Conservation (phyloP, 139 green algal species). For the Chlorella sp. region DNA sequence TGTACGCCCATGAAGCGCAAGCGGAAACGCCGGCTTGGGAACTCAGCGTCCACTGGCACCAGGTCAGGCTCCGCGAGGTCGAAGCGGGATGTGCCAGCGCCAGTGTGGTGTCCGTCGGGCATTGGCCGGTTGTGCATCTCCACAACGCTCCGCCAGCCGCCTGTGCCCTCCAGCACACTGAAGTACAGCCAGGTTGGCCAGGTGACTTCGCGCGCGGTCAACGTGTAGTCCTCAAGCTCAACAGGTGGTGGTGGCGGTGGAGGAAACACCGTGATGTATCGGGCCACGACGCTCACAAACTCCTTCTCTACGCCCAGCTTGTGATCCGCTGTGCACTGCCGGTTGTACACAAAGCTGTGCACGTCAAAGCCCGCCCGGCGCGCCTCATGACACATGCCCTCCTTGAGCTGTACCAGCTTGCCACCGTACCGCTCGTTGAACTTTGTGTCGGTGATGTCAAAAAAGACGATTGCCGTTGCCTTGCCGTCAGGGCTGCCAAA, state of each 20-base stretch:
- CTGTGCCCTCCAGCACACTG: conserved; percentile 6
- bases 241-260: too few relatives aligned
- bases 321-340: background rate
- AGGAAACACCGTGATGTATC: too few relatives aligned
- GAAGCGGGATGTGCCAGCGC: too few relatives aligned
- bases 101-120: too few relatives aligned
- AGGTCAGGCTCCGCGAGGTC: too few relatives aligned
- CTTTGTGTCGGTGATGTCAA: conserved; percentile 14
- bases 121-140: conserved; percentile 4
- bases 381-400: background rate
- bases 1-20: conserved; percentile 1
- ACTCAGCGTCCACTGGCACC: too few relatives aligned
- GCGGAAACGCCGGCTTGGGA: conserved; percentile 6
- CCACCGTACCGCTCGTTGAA: conserved; percentile 7
- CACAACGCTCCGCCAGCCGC: conserved; percentile 8
- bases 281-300: background rate
- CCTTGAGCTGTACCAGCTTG: conserved; percentile 2
- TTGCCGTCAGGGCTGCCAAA: background rate
- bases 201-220: too few relatives aligned
- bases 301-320: background rate
- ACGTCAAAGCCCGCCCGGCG: background rate
- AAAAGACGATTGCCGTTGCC: conserved; percentile 10
- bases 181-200: conserved; percentile 21
- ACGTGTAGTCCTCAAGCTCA: too few relatives aligned
- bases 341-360: conserved; percentile 2